Conservation (phyloP, 352 stramenopile genomes). For the Pythium chondricola region DNA sequence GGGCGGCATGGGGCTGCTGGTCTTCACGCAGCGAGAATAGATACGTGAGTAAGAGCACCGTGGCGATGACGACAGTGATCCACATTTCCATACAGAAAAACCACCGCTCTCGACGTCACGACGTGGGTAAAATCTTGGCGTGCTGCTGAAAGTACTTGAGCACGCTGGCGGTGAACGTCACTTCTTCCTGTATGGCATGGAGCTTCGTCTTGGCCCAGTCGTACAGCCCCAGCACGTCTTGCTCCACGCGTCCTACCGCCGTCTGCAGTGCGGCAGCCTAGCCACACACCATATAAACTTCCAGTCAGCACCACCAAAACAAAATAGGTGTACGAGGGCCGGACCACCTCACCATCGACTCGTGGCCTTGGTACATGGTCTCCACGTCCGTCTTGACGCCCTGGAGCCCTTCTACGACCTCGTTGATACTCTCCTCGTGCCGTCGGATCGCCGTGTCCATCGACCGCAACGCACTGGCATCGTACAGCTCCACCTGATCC, state of each 20-base stretch:
- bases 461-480: conserved; percentile 8
- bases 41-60: too few relatives aligned
- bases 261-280: conserved; percentile 28
- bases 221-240: conserved; percentile 48
- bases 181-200: conserved; percentile 15
- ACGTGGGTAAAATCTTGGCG: conserved; percentile 28
- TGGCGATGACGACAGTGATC: too few relatives aligned
- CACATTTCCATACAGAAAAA: background rate
- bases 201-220: conserved; percentile 50
- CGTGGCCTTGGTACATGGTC: conserved; percentile 1
- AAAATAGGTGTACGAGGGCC: background rate
- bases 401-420: conserved; percentile 1
- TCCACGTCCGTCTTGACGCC: conserved; percentile 7
- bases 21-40: conserved; percentile 79
- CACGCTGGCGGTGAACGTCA: conserved; percentile 20
- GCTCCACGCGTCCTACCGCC: conserved; percentile 26
- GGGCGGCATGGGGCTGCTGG: conserved; percentile 70
- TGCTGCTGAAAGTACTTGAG: conserved; percentile 25
- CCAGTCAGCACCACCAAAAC: background rate
- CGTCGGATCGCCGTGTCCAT: conserved; percentile 14
- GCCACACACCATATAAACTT: too few relatives aligned
- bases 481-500: conserved; percentile 13
- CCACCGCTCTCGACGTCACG: too few relatives aligned
- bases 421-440: conserved; percentile 7
- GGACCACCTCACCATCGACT: conserved; percentile 2